Evolutionary conservation across 192 early-diverging fungal genomes (phyloP), one percentile per base, ranked within the genome.

Genomic region (Pilaira anomala): DNA sequence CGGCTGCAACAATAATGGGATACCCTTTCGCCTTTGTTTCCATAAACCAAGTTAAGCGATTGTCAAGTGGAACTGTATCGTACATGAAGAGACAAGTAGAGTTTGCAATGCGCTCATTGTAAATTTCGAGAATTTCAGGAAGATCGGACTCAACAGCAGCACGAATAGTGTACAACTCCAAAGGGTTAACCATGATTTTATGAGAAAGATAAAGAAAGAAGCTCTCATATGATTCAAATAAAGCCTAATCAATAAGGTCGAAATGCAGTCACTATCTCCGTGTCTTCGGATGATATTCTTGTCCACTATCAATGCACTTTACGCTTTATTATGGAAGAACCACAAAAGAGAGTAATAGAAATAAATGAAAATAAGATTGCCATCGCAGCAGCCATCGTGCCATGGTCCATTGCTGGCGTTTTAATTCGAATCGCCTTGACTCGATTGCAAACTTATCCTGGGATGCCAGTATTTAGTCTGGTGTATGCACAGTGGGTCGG

Each of bases 401-500:
- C 80, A 0, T 85, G 84, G 54, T 84, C 88, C 9, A 87, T 90
- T 63, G 36, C 76, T 25, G 91, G 91, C 1, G 78, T 83, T 1
- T 73, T 89, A 7, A 73, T 88, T 8, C 79, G 91, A 19, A 68
- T 89, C 41, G 76, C 80, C 3, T 49, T 88, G 19, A 74, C 28
- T 19, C 68, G 71, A 4, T 72, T 90, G 1, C 79, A 87, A 26
- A 72, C 77, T 3, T 92, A 85, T 67, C 18, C 64, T 13, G 82
- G 78, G 0, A 71, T 74, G 46, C 87, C 87, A 48, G 82, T 88
- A 0, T 88, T 85, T 74, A 64, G 73, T 4, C 64, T 88, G 28
- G 63, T 82, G 9, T 85, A 85, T 78, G 76, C 83, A 24, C 91
- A 92, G 53, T 80, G 86, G 62, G 46, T 85, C 14, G 91, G 91